Base-by-base conservation (phyloP, 495 filamentous ascomycete species). In the Aspergillus asperescens region DNA sequence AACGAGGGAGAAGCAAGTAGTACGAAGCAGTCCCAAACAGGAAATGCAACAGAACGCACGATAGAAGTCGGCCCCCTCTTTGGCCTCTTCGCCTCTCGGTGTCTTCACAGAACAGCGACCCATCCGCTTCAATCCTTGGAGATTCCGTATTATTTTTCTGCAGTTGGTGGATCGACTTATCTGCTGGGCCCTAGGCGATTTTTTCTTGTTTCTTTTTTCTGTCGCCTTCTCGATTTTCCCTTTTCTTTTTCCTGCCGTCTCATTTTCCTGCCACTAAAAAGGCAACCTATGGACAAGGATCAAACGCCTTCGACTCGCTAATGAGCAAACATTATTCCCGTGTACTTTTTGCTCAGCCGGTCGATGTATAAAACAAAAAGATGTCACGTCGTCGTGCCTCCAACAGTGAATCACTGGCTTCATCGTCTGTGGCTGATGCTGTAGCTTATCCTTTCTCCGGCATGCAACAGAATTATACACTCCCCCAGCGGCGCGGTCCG, bases 381-480 rank as follows among this genome's bases (percentile, higher is more conserved):
- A 75, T 76, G 72, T 69, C 71, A 62, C 71, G 70, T 55, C 72
- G 71, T 44, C 67, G 69, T 64, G 62, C 66, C 23, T 73, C 71
- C 25, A 63, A 75, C 54, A 73, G 69, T 59, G 72, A 74, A 59
- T 52, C 60, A 45, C 24, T 59, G 45, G 54, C 59, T 35, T 53
- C 54, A 48, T 56, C 60, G 27, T 57, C 64, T 47, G 61, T 69
- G 59, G 72, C 71, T 40, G 69, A 69, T 55, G 61, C 71, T 10
- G 24, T 63, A 48, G 67, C 68, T 16, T 70, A 73, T 57, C 67
- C 70, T 7, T 73, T 61, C 54, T 56, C 52, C 39, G 44, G 40
- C 35, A 61, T 55, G 52, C 64, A 62, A 27, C 62, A 60, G 40
- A 60, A 56, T 23, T 13, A 47, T 46, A 48, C 43, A 37, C 59